Percentiles rank a stretch among this genome's conserved stretches.
Evolutionary conservation across 768 basidiomycete species (phyloP).

Genomic region (Serendipita sp.): DNA sequence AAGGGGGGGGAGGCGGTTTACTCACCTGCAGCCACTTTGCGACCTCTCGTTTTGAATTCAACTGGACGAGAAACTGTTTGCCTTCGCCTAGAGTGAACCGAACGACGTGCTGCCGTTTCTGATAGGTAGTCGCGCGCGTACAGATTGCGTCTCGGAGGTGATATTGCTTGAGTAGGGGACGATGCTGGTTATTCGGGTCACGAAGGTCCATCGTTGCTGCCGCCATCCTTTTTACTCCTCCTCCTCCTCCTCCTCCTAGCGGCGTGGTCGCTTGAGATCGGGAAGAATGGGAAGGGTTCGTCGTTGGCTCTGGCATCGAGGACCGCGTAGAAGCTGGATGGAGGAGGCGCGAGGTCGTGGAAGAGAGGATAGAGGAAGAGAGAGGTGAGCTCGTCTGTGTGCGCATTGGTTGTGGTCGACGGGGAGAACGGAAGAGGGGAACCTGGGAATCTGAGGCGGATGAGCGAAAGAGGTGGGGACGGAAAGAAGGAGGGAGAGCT

Average conservation of each 20-base stretch:
- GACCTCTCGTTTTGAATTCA: background rate
- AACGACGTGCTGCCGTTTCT: background rate
- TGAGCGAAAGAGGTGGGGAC: background rate
- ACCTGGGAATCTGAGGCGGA: background rate
- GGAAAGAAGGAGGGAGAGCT: background rate
- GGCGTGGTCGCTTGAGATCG: no score
- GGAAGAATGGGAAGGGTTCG: background rate
- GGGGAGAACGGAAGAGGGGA: background rate
- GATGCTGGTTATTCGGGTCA: no score
- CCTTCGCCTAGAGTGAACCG: background rate
- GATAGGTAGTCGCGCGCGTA: background rate
- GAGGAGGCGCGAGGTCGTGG: background rate
- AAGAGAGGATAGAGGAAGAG: background rate
- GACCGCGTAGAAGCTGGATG: background rate
- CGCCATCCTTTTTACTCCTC: no score
- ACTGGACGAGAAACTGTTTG: conserved; percentile 4
- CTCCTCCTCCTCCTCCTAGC: no score
- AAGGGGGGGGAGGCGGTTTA: no score
- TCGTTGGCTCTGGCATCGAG: background rate
- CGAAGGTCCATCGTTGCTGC: no score
- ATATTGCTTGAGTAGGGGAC: background rate
- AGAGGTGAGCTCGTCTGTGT: no score
- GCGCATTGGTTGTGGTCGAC: no score
- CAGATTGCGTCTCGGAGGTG: background rate
- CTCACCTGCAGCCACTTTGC: background rate